These are phyloP conservation scores for Aspergillus sp. DNA, from an alignment of 2,329 filamentous ascomycete genomes.

Conservation along the genomic window DNA sequence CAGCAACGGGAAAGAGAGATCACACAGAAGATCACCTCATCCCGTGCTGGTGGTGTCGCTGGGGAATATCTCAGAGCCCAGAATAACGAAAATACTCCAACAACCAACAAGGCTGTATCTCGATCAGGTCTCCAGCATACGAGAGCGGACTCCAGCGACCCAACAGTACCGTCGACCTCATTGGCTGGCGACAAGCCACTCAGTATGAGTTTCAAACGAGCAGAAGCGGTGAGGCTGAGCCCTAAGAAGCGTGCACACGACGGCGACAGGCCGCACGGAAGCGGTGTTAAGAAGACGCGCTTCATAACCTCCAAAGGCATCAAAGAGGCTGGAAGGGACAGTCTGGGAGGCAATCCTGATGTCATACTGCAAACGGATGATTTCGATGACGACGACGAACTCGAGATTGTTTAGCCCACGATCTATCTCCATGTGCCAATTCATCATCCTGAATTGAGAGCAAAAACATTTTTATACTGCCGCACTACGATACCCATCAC, in stretches of 20 bases:
- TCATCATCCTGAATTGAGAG: not conserved
- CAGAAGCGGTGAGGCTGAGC: constrained; percentile 41
- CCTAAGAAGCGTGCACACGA: constrained; percentile 42
- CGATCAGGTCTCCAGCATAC: constrained; percentile 6
- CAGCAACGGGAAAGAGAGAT: constrained; percentile 48
- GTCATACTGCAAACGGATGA: constrained; percentile 33
- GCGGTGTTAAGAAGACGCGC: constrained; percentile 65
- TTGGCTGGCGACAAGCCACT: constrained; percentile 13
- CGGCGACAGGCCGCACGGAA: constrained; percentile 31
- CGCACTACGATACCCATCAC: not conserved
- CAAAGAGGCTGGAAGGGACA: constrained; percentile 73
- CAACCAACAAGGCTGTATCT: not conserved
- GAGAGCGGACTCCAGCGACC: constrained; percentile 2
- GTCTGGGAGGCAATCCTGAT: constrained; percentile 56
- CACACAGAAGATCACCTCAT: constrained; percentile 39
- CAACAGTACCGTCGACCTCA: not conserved
- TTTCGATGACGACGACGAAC: constrained; percentile 52
- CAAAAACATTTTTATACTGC: constrained; percentile 1
- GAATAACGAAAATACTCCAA: constrained; percentile 23
- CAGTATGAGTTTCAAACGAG: constrained; percentile 33
- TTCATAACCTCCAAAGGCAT: constrained; percentile 78
- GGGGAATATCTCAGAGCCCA: constrained; percentile 47
- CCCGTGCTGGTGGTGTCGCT: constrained; percentile 35
- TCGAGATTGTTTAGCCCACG: constrained; percentile 46
- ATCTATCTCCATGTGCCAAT: not conserved